A percentile compares a stretch with the other conserved stretches of the same genome.
Conservation (phyloP, 179 eudicot genomes). For the Vitellaria paradoxa region DNA sequence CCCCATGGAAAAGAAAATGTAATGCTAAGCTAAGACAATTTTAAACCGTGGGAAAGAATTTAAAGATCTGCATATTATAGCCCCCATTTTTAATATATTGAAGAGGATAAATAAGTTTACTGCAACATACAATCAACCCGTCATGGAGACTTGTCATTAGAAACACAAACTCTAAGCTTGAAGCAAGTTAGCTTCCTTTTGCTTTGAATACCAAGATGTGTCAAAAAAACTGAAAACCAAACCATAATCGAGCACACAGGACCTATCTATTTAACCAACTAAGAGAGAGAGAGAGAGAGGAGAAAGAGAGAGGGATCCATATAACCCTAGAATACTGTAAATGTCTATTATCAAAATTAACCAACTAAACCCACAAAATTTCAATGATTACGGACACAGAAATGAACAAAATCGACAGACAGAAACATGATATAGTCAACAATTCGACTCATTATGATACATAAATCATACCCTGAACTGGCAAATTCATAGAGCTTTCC, state of each 20-base stretch:
- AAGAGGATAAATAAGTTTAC: no score
- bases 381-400: neutral
- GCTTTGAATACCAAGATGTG: neutral
- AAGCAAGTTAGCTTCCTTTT: neutral
- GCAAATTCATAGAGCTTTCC: conserved; percentile 76
- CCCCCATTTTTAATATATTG: no score
- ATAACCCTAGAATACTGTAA: neutral
- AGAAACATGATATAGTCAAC: no score
- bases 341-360: neutral
- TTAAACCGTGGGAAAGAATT: no score
- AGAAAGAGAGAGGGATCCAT: no score
- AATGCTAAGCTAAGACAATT: no score
- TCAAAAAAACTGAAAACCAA: neutral
- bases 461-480: conserved; percentile 48
- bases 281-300: neutral
- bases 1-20: no score
- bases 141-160: neutral
- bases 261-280: neutral
- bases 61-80: no score
- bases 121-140: no score
- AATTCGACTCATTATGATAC: no score
- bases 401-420: neutral
- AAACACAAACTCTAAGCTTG: neutral
- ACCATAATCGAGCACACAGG: neutral
- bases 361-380: neutral